Base-by-base conservation (phyloP, 176 grass and related monocot genomes). In the Cenchrus americanus region DNA sequence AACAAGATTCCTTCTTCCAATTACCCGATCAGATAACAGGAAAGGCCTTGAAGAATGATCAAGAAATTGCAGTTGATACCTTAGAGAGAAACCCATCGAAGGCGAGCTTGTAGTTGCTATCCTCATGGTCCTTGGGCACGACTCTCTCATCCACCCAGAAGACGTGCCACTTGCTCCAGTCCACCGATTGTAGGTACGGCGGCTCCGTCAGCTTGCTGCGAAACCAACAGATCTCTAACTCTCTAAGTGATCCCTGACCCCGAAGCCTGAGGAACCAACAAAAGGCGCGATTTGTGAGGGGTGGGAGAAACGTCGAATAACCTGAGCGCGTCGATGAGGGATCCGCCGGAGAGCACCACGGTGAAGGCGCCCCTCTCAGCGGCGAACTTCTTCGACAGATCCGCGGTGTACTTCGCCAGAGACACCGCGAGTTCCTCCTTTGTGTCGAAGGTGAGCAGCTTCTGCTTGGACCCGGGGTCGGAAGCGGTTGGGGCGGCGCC, bases 91-190 rank as follows among this genome's bases (percentile, higher is more conserved):
- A 94, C 41, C 91, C 96, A 82, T 99, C 96, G 43, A 84, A 82
- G 24, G 93, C 96, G 26, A 96, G 87, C 83, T 99, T 99, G 88
- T 99, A 99, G 73, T 99, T 99, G 88, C 96, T 99, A 76, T 99
- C 96, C 51, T 77, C 89, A 60, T 95, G 93, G 69, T 95, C 85
- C 83, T 92, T 94, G 54, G 86, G 93, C 32, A 95, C 96, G 19
- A 98, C 96, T 73, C 93, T 86, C 86, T 96, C 96, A 73, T 99
- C 96, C 47, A 99, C 93, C 96, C 91, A 99, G 85, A 99, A 96
- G 44, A 99, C 75, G 61, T 99, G 91, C 96, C 96, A 99, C 81
- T 91, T 99, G 54, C 83, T 82, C 96, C 91, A 99, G 22, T 92
- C 91, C 34, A 99, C 83, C 1, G 89, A 84, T 50, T 91, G 91